Base-by-base conservation (phyloP, 1,284 basidiomycete species). In the Ganoderma boninense region DNA sequence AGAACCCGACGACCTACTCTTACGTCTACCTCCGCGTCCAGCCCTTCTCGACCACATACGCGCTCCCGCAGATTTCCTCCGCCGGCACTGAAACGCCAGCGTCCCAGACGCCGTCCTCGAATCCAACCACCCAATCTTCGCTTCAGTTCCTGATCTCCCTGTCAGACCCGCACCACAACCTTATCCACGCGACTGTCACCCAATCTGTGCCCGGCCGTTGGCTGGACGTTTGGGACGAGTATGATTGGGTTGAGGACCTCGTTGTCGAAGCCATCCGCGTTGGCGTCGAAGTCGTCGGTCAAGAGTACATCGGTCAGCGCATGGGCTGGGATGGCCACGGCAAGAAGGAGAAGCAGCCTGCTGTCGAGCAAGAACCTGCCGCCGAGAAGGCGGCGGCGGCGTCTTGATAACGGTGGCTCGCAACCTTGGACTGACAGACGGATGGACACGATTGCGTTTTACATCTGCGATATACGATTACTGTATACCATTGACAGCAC, bases 171-270 rank as follows among this genome's bases (percentile, higher is more conserved):
- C 84, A 84, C 8, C 95, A 98, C 80, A 86, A 90, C 56, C 84
- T 98, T 64, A 85, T 86, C 7, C 92, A 92, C 78, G 90, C 90
- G 8, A 95, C 94, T 0, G 80, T 95, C 65, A 94, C 94, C 6
- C 97, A 98, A 79, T 87, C 90, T 8, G 86, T 96, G 14, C 95
- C 97, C 0, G 86, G 83, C 8, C 84, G 87, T 67, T 98, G 97
- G 97, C 81, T 98, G 66, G 89, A 91, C 1, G 85, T 97, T 43
- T 96, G 95, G 89, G 96, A 97, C 79, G 89, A 93, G 71, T 94
- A 95, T 79, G 95, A 97, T 65, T 98, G 97, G 97, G 96, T 98
- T 5, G 97, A 98, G 82, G 96, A 98, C 79, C 82, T 93, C 32
- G 89, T 97, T 69, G 96, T 96, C 1, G 97, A 97, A 76, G 87